Conservation (phyloP, 164 flowering plant genomes). For the Santalum album region DNA sequence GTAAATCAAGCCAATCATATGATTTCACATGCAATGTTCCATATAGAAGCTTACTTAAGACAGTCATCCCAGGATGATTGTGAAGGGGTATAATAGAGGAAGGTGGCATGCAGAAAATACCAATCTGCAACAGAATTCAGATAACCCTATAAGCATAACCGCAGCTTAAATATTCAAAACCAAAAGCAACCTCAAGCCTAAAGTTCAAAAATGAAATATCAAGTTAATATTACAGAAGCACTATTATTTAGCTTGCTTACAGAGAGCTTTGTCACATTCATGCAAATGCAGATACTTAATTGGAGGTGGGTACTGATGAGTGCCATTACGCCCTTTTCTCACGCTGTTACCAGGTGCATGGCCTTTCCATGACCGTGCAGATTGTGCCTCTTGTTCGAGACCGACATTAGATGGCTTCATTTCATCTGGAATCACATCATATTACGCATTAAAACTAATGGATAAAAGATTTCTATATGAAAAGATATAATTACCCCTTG, state of each 20-base stretch:
- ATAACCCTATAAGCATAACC: too few species aligned
- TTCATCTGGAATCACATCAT: constrained; percentile 45
- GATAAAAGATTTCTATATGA: background rate
- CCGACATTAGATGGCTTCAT: constrained; percentile 92
- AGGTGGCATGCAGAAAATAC: constrained; percentile 97
- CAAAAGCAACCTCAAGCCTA: too few species aligned
- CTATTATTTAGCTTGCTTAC: constrained; percentile 38
- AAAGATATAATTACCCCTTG: too few species aligned
- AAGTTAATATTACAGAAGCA: too few species aligned
- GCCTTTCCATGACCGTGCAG: constrained; percentile 54
- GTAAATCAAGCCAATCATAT: constrained; percentile 74
- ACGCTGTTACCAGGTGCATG: constrained; percentile 12
- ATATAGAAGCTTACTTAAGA: constrained; percentile 88
- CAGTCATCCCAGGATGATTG: constrained; percentile 99
- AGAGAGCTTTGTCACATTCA: constrained; percentile 78
- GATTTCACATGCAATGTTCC: constrained; percentile 72
- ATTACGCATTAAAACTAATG: background rate
- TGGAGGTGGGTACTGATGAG: constrained; percentile 45
- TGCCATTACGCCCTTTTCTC: constrained; percentile 44
- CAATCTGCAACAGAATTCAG: constrained; percentile 63
- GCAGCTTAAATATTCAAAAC: too few species aligned
- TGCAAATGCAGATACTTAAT: constrained; percentile 84
- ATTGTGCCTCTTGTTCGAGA: constrained; percentile 84
- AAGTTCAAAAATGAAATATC: too few species aligned
- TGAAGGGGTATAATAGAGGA: constrained; percentile 85